Base-by-base conservation (phyloP, 1,284 basidiomycete genomes). In the Fistulina hepatica region DNA sequence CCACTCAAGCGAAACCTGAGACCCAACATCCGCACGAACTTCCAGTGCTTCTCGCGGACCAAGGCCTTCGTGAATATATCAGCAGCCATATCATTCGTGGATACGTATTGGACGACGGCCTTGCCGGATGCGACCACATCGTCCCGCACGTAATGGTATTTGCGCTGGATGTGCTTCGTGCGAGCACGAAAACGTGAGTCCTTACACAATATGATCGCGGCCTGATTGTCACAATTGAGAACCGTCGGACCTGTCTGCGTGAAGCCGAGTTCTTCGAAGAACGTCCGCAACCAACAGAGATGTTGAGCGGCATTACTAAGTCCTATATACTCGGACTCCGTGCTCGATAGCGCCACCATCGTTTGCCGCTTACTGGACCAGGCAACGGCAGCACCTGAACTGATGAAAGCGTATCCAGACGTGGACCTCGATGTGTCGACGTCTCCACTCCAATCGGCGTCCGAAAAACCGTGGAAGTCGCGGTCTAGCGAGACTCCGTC, bases 291-390 rank as follows among this genome's bases (percentile, higher is more conserved):
- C 55, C 56, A 58, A 1, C 48, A 33, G 1, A 51, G 37, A 20
- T 59, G 48, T 16, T 50, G 44, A 4, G 51, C 40, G 9, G 53
- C 50, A 36, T 56, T 40, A 10, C 48, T 51, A 1, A 53, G 34
- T 6, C 55, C 57, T 20, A 63, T 51, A 42, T 64, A 64, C 36
- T 64, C 56, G 1, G 59, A 55, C 44, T 65, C 60, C 0, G 52
- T 56, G 0, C 52, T 56, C 1, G 55, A 62, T 0, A 50, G 45
- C 1, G 61, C 54, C 4, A 61, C 49, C 0, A 52, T 49, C 2
- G 45, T 34, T 40, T 64, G 61, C 9, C 51, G 49, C 25, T 54
- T 54, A 5, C 49, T 48, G 24, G 41, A 39, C 59, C 59, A 62
- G 1, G 39, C 41, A 20, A 64, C 46, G 17, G 55, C 52, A 24